Base-by-base conservation (phyloP, 202 grass and related monocot genomes). In the Elaeis oleifera region DNA sequence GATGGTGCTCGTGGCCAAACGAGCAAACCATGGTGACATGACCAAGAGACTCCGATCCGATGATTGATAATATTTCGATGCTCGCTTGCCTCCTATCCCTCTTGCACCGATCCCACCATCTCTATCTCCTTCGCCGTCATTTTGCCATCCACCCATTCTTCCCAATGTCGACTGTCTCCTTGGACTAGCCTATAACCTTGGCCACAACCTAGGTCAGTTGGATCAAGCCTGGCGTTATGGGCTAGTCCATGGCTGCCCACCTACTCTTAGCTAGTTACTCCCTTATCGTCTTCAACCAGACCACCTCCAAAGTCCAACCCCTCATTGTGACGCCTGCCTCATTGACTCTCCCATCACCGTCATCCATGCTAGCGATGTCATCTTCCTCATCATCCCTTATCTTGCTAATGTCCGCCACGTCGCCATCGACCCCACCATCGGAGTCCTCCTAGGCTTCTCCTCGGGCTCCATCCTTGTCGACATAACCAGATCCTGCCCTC, bases 351-450 rank as follows among this genome's bases (percentile, higher is more conserved):
- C 88, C 5, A 74, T 73, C 6, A 74, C 56, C 21, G 80, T 79
- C 7, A 88, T 79, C 0, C 54, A 69, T 21, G 68, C 51, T 5
- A 84, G 79, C 16, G 84, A 92, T 8, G 84, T 89, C 64, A 86
- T 91, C 68, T 97, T 91, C 63, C 87, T 97, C 81, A 97, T 97
- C 78, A 87, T 97, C 32, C 84, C 87, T 5, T 91, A 91, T 44
- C 87, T 79, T 23, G 85, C 84, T 1, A 81, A 97, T 18, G 88
- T 97, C 61, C 87, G 88, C 67, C 28, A 67, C 21, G 84, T 84
- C 20, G 59, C 74, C 67, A 77, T 97, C 60, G 77, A 91, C 56
- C 79, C 82, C 6, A 65, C 76, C 58, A 61, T 71, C 0, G 92
- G 87, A 1, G 84, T 74, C 19, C 76, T 85, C 32, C 64, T 79